These are phyloP conservation scores for Begonia masoniana DNA, from an alignment of 306 rosid genomes.

Conservation along the genomic window DNA sequence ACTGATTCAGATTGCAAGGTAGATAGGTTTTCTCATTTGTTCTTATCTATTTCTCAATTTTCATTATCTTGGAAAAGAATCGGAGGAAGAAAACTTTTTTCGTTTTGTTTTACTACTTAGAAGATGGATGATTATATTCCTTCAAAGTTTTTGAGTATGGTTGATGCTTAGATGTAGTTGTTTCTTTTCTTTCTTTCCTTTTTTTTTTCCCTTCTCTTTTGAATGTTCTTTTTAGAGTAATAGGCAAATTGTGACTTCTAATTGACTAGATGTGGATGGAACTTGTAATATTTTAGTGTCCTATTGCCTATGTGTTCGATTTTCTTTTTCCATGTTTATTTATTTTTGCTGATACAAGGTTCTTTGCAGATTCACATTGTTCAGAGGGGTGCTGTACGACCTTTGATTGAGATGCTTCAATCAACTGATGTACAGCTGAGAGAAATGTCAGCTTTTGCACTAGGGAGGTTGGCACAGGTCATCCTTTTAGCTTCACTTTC, in stretches of 20 bases:
- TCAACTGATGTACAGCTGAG: slow-evolving; percentile 86
- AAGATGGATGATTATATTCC: background rate
- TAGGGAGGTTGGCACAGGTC: slow-evolving; percentile 99
- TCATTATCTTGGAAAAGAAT: background rate
- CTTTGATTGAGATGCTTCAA: slow-evolving; percentile 96
- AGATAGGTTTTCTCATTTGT: slow-evolving; percentile 9
- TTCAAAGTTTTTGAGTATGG: no score
- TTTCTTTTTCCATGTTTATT: slow-evolving; percentile 2
- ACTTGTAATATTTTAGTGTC: no score
- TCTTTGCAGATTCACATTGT: slow-evolving; percentile 80
- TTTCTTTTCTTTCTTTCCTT: no score
- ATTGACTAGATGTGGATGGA: no score
- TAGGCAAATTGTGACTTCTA: no score
- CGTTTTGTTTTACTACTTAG: background rate
- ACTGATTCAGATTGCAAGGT: slow-evolving; percentile 99
- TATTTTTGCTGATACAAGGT: background rate
- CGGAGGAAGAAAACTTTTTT: background rate
- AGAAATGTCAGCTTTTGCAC: slow-evolving; percentile 98
- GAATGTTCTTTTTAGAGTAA: no score
- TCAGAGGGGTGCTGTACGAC: slow-evolving; percentile 95
- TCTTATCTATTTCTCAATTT: slow-evolving; percentile 1
- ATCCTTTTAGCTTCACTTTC: slow-evolving; percentile 1
- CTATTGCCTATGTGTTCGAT: no score
- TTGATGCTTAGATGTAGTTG: no score
- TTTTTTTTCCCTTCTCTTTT: no score